These are phyloP conservation scores for Penicillium sp. DNA, from an alignment of 2,329 filamentous ascomycete genomes.

Conservation along the genomic window DNA sequence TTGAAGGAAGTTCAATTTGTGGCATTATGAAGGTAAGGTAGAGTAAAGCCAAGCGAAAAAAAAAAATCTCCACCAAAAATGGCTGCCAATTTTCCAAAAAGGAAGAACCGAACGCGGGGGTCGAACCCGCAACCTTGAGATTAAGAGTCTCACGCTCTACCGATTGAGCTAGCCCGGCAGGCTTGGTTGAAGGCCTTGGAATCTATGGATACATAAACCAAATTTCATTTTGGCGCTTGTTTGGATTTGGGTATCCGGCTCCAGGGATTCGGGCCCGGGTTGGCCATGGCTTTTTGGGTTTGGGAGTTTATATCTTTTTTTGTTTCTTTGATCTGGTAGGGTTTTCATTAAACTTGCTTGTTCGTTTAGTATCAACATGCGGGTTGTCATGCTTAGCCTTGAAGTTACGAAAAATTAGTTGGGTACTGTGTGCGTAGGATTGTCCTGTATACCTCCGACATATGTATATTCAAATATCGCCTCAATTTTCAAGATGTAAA, in stretches of 20 bases:
- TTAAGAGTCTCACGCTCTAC: slow-evolving; percentile 54
- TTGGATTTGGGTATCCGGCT: too few species aligned
- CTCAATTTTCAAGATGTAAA: too few species aligned
- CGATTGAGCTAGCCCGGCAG: slow-evolving; percentile 53
- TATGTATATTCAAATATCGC: too few species aligned
- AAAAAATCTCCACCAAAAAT: not conserved
- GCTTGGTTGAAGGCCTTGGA: slow-evolving; percentile 8
- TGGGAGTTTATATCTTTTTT: not conserved
- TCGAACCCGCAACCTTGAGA: slow-evolving; percentile 45
- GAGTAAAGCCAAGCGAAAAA: not conserved
- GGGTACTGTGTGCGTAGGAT: too few species aligned
- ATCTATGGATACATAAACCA: slow-evolving; percentile 2
- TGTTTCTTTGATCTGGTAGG: too few species aligned
- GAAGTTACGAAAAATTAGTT: too few species aligned
- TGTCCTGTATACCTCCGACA: too few species aligned
- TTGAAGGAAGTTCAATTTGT: not conserved
- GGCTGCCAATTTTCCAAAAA: slow-evolving; percentile 19
- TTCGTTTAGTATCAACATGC: too few species aligned
- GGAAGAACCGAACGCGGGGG: slow-evolving; percentile 42
- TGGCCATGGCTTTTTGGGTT: not conserved
- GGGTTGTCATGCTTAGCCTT: too few species aligned
- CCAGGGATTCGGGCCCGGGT: not conserved
- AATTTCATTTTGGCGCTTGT: rapidly evolving
- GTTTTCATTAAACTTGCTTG: too few species aligned
- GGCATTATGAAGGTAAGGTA: not conserved